Base-by-base conservation (phyloP, 805 yeast genomes). In the Candida schatavii region DNA sequence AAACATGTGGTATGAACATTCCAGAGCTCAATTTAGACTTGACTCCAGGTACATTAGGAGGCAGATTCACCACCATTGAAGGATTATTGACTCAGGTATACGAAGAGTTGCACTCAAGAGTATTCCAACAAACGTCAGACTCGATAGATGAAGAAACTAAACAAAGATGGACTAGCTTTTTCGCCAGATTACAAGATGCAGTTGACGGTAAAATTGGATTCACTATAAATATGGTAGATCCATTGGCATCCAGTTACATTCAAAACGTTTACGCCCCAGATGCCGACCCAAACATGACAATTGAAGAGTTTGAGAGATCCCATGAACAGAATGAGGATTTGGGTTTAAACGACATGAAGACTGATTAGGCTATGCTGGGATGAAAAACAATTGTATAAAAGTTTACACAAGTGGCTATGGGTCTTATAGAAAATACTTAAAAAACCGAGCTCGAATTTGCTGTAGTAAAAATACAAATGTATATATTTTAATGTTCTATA, bases 231-330 rank as follows among this genome's bases (percentile, higher is more conserved):
- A 85, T 93, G 95, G 89, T 82, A 49, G 99, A 93, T 65, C 99
- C 99, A 5, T 68, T 93, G 55, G 96, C 97, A 15, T 84, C 95
- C 3, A 88, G 97, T 0, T 93, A 93, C 57, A 85, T 93, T 48
- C 99, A 93, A 67, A 93, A 93, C 59, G 93, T 91, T n/a, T 93
- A 90, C 59, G 99, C 99, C 27, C 99, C 99, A 21, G 99, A 93
- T 66, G 78, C 79, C 32, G 99, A 93, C 67, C 99, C 99, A 50
- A 88, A 91, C 61, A 93, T 93, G 98, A 74, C 62, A 32, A 78
- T 86, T 46, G 96, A 85, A 66, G 97, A 93, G 44, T 88, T 80
- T 52, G 96, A 88, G 51, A 85, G 99, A 72, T 83, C 96, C 2
- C 70, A 73, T 31, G 85, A 88, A 56, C 95, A 90, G 64, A 89